Base-by-base conservation (phyloP, 371 early-diverging fungal species). In the Mucor velutinosus region DNA sequence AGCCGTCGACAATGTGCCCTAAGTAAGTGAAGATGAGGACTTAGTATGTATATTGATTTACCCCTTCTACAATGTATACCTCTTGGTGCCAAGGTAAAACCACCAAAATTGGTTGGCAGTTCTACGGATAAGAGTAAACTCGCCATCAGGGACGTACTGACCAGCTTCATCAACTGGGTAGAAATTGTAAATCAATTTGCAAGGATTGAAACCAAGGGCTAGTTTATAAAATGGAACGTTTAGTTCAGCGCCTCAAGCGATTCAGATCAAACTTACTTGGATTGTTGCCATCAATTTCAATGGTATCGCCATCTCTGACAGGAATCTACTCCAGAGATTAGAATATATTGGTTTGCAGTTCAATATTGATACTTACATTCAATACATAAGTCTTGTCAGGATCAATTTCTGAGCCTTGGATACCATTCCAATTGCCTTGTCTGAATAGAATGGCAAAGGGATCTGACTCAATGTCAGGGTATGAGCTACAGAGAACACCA, bases 51-150 rank as follows among this genome's bases (percentile, higher is more conserved):
- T 17, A 14, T 29, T n/a, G 14, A 45, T 19, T 10, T 30, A 62
- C 27, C 1, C 12, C 19, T 25, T 27, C n/a, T 6, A 21, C 25
- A 14, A 19, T 41, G 14, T 14, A 23, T 67, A 75, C 71, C 75
- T 41, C 55, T 29, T n/a, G 77, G 77, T 11, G 75, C 72, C 30
- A 77, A 29, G 19, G 58, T 49, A 11, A 69, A 33, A 4, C 72
- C 77, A 61, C 65, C 65, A 19, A 77, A 77, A 47, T 8, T 66
- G 66, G 30, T 65, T 59, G 0, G 58, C 69, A 3, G 70, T 72
- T 51, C 64, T 63, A 23, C 77, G 56, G 15, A 41, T 12, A 7
- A 71, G 21, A 3, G 62, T 64, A 25, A 72, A 64, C 10, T 55
- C 27, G 1, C 72, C 69, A 39, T 58, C 30, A 3, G 58, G 21